Conservation (phyloP, 805 yeast genomes). For the Ogataea saltuana region DNA sequence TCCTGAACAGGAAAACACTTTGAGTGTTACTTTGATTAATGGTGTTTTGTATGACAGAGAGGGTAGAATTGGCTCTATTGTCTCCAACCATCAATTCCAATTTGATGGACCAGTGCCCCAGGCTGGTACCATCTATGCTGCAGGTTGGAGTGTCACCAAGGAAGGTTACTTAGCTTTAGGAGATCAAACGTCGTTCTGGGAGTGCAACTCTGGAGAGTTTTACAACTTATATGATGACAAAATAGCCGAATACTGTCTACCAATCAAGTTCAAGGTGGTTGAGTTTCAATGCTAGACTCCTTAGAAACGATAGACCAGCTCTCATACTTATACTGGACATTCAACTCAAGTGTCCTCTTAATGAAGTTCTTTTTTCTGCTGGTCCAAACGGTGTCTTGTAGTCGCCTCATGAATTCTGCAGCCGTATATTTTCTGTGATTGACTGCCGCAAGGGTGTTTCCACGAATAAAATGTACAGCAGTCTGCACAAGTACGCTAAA, state of each 20-base stretch:
- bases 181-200: constrained; percentile 2
- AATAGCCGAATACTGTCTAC: constrained; percentile 3
- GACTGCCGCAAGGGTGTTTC: no score
- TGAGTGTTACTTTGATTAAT: constrained; percentile 1
- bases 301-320: not conserved
- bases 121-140: constrained; percentile 4
- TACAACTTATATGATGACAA: constrained; percentile 1
- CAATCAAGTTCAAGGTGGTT: constrained; percentile 2
- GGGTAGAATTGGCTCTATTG: constrained; percentile 7
- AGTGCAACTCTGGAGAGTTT: constrained; percentile 2
- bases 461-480: no score
- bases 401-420: no score
- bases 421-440: no score
- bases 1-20: constrained; percentile 2
- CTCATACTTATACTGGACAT: no score
- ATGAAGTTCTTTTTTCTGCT: no score
- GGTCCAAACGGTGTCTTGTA: no score
- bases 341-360: no score
- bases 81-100: constrained; percentile 5
- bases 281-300: constrained; percentile 2
- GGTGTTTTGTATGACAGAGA: not conserved
- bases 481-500: no score
- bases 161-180: constrained; percentile 3
- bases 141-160: constrained; percentile 4
- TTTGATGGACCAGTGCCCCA: constrained; percentile 6